Evolutionary conservation across 2,329 filamentous ascomycete genomes (phyloP).

Genomic region (Zalaria obscura): DNA sequence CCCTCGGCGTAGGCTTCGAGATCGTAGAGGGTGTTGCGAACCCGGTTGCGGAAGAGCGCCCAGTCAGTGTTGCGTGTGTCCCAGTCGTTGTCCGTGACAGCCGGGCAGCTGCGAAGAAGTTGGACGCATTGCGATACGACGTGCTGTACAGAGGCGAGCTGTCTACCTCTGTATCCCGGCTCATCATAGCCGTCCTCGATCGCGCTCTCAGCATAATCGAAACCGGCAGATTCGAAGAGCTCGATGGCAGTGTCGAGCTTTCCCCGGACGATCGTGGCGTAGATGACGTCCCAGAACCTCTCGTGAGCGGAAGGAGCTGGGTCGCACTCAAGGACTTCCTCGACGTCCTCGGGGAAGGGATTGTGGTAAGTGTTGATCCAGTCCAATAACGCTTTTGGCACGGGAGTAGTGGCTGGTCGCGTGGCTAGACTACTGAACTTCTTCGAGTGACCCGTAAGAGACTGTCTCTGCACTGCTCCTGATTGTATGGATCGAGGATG

Average conservation of each 20-base stretch:
- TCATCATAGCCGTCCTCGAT: slow-evolving; percentile 43
- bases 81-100: slow-evolving; percentile 55
- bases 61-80: slow-evolving; percentile 70
- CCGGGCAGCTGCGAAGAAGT: slow-evolving; percentile 61
- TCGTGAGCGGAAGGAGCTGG: slow-evolving; percentile 64
- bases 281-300: slow-evolving; percentile 78
- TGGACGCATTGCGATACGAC: slow-evolving; percentile 55
- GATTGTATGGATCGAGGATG: slow-evolving; percentile 41
- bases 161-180: slow-evolving; percentile 56
- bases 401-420: slow-evolving; percentile 24
- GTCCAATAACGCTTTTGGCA: slow-evolving; percentile 66
- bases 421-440: slow-evolving; percentile 3
- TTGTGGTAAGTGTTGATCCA: slow-evolving; percentile 72
- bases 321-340: slow-evolving; percentile 46
- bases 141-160: slow-evolving; percentile 64
- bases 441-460: slow-evolving; percentile 9
- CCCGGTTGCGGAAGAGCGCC: slow-evolving; percentile 67
- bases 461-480: slow-evolving; percentile 13
- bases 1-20: slow-evolving; percentile 71
- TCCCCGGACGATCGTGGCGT: slow-evolving; percentile 59
- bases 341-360: slow-evolving; percentile 52
- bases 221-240: slow-evolving; percentile 61
- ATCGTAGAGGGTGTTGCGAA: slow-evolving; percentile 53
- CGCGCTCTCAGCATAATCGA: slow-evolving; percentile 57
- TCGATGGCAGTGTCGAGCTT: slow-evolving; percentile 52